A percentile compares a stretch with the other conserved stretches of the same genome.
These are phyloP conservation scores for Chlorophyllum brunneum DNA, from an alignment of 768 basidiomycete genomes.

Conservation along the genomic window DNA sequence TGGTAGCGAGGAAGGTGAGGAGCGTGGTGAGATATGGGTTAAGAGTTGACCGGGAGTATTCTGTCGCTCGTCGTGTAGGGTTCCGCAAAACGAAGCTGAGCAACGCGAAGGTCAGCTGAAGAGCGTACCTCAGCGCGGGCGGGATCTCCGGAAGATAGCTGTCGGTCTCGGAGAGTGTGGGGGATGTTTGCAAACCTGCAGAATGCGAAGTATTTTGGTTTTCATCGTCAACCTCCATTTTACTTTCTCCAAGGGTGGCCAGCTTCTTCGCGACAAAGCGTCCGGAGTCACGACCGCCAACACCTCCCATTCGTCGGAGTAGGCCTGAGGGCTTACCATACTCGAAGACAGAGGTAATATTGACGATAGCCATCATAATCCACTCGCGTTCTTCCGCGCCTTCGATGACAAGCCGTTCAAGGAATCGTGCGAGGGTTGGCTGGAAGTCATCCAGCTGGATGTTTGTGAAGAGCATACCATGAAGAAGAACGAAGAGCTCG, in stretches of 20 bases:
- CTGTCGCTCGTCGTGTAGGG: slow-evolving; percentile 58
- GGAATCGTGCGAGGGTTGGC: slow-evolving; percentile 74
- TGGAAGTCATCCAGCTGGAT: slow-evolving; percentile 92
- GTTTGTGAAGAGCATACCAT: slow-evolving; percentile 96
- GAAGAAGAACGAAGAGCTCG: slow-evolving; percentile 87
- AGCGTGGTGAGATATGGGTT: slow-evolving; percentile 88
- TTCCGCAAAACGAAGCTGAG: slow-evolving; percentile 67
- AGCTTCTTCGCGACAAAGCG: slow-evolving; percentile 51
- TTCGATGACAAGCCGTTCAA: slow-evolving; percentile 83
- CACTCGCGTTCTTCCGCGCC: slow-evolving; percentile 82
- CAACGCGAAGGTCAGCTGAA: slow-evolving; percentile 76
- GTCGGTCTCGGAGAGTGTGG: slow-evolving; percentile 28
- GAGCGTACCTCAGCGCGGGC: slow-evolving; percentile 64
- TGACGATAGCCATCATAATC: slow-evolving; percentile 94
- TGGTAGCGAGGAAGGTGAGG: slow-evolving; percentile 83
- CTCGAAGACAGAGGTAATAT: slow-evolving; percentile 79
- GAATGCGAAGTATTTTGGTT: too few relatives aligned
- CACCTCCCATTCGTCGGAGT: slow-evolving; percentile 58
- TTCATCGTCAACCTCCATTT: slow-evolving; percentile 30
- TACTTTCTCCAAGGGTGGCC: slow-evolving; percentile 45
- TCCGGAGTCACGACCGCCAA: slow-evolving; percentile 35
- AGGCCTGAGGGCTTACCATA: slow-evolving; percentile 78
- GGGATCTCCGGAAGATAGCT: slow-evolving; percentile 44
- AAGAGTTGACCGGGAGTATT: slow-evolving; percentile 48
- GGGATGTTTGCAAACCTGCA: slow-evolving; percentile 23